These are phyloP conservation scores for Pythium guiyangense DNA, from an alignment of 352 stramenopile species.

Conservation along the genomic window DNA sequence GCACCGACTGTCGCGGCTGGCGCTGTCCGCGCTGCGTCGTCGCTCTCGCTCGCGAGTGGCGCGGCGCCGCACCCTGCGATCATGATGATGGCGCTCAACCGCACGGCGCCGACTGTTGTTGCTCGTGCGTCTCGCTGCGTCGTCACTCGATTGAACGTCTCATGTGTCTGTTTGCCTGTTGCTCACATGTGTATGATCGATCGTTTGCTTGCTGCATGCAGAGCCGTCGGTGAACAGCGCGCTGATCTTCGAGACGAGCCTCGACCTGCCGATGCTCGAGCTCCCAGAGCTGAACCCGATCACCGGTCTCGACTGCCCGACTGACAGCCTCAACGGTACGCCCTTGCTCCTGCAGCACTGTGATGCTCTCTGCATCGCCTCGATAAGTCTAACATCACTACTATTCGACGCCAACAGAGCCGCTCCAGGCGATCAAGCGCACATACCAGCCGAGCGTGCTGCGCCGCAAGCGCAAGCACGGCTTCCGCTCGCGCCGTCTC, in stretches of 20 bases:
- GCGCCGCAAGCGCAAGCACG: conserved; percentile 84
- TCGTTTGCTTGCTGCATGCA: background rate
- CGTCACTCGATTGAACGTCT: background rate
- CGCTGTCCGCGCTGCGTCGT: conserved; percentile 6
- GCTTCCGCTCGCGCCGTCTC: conserved; percentile 73
- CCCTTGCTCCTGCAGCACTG: background rate
- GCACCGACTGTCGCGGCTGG: conserved; percentile 2
- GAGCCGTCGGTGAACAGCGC: conserved; percentile 10
- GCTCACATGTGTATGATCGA: background rate
- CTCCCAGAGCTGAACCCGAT: conserved; percentile 15
- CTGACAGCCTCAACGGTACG: conserved; percentile 14
- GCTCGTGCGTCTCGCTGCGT: conserved; percentile 1
- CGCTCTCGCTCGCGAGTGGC: background rate
- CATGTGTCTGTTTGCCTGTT: background rate
- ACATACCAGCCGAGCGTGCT: conserved; percentile 86
- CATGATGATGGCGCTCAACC: conserved; percentile 13
- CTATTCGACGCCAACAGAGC: conserved; percentile 33
- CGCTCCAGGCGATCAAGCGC: conserved; percentile 74
- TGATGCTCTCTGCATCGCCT: too few relatives aligned
- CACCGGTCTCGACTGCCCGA: conserved; percentile 10
- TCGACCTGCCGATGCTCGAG: conserved; percentile 10
- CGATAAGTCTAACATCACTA: too few relatives aligned
- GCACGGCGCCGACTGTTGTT: conserved; percentile 6
- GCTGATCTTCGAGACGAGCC: conserved; percentile 15
- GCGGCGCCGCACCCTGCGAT: conserved; percentile 12